These are phyloP conservation scores for Bremia lactucae DNA, from an alignment of 352 stramenopile species.

Conservation along the genomic window DNA sequence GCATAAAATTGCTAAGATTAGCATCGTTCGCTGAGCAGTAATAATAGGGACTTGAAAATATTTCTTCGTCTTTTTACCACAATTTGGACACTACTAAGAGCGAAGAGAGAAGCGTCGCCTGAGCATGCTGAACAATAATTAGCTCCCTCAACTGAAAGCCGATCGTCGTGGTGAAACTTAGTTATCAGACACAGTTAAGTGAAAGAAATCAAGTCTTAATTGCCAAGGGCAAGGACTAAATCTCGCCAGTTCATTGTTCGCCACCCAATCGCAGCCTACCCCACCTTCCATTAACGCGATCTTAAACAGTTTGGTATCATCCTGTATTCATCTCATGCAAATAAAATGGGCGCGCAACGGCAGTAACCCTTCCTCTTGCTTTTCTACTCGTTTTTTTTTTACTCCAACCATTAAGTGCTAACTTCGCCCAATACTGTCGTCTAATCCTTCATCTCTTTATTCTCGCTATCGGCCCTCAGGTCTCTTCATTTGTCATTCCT, in stretches of 20 bases:
- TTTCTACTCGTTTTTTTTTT: slow-evolving; percentile 17
- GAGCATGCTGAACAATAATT: slow-evolving; percentile 21
- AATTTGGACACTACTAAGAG: too few relatives aligned
- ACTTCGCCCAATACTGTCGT: slow-evolving; percentile 19
- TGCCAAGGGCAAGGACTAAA: slow-evolving; percentile 12
- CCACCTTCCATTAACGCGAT: slow-evolving; percentile 15
- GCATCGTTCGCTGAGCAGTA: not conserved
- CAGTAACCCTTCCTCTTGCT: slow-evolving; percentile 20
- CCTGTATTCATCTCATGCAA: slow-evolving; percentile 19
- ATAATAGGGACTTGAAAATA: not conserved
- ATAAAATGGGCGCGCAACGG: slow-evolving; percentile 17
- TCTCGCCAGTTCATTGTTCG: slow-evolving; percentile 6
- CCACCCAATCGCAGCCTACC: slow-evolving; percentile 17
- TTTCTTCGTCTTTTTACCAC: too few relatives aligned
- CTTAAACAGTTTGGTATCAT: slow-evolving; percentile 12
- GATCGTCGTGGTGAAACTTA: too few relatives aligned
- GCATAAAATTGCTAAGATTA: too few relatives aligned
- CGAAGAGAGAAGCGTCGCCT: too few relatives aligned
- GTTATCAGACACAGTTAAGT: slow-evolving; percentile 49
- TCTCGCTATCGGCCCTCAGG: slow-evolving; percentile 18
- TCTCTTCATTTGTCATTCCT: slow-evolving; percentile 24
- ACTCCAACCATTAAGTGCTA: slow-evolving; percentile 40
- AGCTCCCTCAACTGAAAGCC: too few relatives aligned
- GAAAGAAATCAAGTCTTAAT: slow-evolving; percentile 34
- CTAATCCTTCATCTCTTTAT: slow-evolving; percentile 25